Base-by-base conservation (phyloP, 2,329 filamentous ascomycete genomes). In the Cytospora chrysosperma region DNA sequence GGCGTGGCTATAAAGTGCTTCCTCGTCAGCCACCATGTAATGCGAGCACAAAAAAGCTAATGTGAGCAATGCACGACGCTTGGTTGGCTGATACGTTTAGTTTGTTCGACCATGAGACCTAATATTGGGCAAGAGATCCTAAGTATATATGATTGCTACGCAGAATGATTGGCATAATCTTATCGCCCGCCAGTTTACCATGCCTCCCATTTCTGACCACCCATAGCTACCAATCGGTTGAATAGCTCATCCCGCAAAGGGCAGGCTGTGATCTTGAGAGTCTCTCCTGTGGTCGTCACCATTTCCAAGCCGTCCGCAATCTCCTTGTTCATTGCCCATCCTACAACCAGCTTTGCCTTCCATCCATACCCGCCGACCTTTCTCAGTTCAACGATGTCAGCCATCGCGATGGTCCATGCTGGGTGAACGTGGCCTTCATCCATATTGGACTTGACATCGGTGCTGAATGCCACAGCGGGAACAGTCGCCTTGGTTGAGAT, bases 301-400 rank as follows among this genome's bases (percentile, higher is more conserved):
- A 94, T 85, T 67, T 91, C 81, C 68, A 96, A 69, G 0, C 90
- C 91, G 76, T 95, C 92, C 0, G 88, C 86, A 32, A 95, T 85
- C 73, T 93, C 87, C 55, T 87, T 82, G 0, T 86, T 84, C 70
- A 92, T 82, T 0, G 89, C 88, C 90, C 92, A 92, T 0, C 91
- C 91, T 0, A 95, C 89, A 1, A 95, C 82, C 56, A 95, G 77
- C 78, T 92, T 94, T 1, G 87, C 87, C 76, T 95, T 96, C 91
- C 91, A 96, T 0, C 91, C 91, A 40, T 93, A 80, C 0, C 92
- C 92, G 5, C 92, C 91, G 1, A 93, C 79, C 76, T 96, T 96
- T 73, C 87, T 89, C 59, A 96, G 72, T 73, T 93, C 90, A 57
- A 74, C 78, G 53, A 96, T 88, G 19, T 94, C 89, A 0, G 81